phyloP scores from a whole-genome alignment of 2,329 filamentous ascomycete genomes.

The Hypoxylon sp. region DNA sequence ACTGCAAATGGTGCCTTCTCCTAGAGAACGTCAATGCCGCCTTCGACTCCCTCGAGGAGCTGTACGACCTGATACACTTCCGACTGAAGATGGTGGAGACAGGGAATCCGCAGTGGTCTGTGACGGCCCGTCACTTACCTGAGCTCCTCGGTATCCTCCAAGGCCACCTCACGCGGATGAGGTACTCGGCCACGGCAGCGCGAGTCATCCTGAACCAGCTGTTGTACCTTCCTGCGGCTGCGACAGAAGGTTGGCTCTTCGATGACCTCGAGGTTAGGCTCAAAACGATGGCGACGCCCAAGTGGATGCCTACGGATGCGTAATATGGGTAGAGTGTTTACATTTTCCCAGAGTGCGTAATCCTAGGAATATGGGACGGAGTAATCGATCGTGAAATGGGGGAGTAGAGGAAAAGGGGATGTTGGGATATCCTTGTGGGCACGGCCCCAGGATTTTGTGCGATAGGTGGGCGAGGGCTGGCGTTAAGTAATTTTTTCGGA shows the following conservation, averaged over 20 bases:
- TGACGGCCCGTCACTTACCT: slow-evolving; percentile 1
- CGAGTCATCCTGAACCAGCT: slow-evolving; percentile 15
- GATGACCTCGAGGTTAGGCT: neutral
- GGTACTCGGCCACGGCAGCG: slow-evolving; percentile 9
- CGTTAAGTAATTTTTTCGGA: neutral
- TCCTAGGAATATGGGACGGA: slow-evolving; percentile 1
- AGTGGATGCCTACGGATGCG: neutral
- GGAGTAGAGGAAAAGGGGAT: neutral
- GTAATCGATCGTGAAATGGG: neutral
- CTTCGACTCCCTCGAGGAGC: slow-evolving; percentile 8
- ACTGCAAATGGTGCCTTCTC: neutral
- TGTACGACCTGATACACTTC: slow-evolving; percentile 9
- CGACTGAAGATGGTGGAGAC: slow-evolving; percentile 11
- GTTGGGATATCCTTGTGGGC: neutral
- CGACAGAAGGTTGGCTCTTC: slow-evolving; percentile 2
- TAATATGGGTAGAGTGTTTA: neutral
- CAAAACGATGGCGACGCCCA: neutral
- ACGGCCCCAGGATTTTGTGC: slow-evolving; percentile 2
- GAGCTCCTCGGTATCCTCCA: slow-evolving; percentile 13
- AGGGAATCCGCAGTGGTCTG: neutral
- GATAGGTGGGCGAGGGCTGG: neutral
- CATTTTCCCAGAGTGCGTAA: neutral
- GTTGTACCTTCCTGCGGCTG: neutral
- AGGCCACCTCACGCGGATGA: slow-evolving; percentile 26
- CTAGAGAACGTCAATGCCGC: neutral